Conservation (phyloP, 805 yeast species). For the Hanseniaspora opuntiae region DNA sequence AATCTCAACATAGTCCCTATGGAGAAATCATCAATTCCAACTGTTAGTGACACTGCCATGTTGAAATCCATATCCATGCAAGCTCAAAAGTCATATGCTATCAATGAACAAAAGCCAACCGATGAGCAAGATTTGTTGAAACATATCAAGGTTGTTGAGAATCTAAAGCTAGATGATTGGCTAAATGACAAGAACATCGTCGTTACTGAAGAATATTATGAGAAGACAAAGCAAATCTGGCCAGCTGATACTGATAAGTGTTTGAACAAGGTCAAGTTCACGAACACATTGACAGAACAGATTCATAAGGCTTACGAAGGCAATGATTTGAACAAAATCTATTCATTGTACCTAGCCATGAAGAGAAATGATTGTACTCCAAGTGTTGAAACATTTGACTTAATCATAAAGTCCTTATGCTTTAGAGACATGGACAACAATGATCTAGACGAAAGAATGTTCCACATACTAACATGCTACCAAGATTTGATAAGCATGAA, state of each 20-base stretch:
- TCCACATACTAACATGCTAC: constrained; percentile 50
- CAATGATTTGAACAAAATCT: constrained; percentile 25
- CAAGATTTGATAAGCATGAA: constrained; percentile 47
- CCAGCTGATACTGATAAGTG: constrained; percentile 22
- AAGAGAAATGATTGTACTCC: constrained; percentile 36
- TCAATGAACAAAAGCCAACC: not conserved
- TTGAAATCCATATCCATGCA: constrained; percentile 7
- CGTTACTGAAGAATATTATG: constrained; percentile 7
- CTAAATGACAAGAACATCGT: constrained; percentile 4
- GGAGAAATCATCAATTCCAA: not conserved
- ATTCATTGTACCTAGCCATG: constrained; percentile 29
- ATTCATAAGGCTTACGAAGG: constrained; percentile 21
- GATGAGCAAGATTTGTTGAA: not conserved
- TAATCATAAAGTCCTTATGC: constrained; percentile 42
- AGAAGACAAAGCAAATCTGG: constrained; percentile 20
- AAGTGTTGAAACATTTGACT: constrained; percentile 37
- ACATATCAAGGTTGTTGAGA: constrained; percentile 13
- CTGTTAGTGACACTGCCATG: not conserved
- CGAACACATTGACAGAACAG: constrained; percentile 22
- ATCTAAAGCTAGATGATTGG: constrained; percentile 15
- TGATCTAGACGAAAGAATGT: constrained; percentile 46
- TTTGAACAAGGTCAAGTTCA: constrained; percentile 23
- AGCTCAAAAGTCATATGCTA: constrained; percentile 2
- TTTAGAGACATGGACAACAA: constrained; percentile 38
- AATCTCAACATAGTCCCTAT: not conserved